Base-by-base conservation (phyloP, 495 filamentous ascomycete species). In the Hypoxylon perforatum region DNA sequence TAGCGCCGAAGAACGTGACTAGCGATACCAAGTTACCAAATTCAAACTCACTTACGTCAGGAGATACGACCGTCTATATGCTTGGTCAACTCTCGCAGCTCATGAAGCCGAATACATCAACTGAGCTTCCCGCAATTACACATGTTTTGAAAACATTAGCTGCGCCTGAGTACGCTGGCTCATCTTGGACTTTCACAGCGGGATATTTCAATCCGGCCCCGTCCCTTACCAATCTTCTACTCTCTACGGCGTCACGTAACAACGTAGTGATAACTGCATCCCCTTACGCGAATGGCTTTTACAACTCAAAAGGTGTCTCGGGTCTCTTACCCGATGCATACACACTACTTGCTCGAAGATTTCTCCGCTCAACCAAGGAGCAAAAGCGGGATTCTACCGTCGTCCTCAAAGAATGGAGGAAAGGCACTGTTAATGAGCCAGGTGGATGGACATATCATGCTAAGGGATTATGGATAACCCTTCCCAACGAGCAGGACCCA, bases 151-250 rank as follows among this genome's bases (percentile, higher is more conserved):
- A 80, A n/a, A 80, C 83, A 6, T 81, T 97, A 18, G 82, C 85
- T 2, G 75, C 73, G 6, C 81, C 88, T 1, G 77, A 83, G 18
- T 91, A 90, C 70, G 76, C 81, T 35, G 82, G 85, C 33, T 90
- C 90, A 3, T 87, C 84, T 35, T 98, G 95, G 94, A 92, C 92
- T 12, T 98, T 99, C 77, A 98, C 95, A 18, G 94, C 95, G 1
- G 95, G 95, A 23, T 99, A 99, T 76, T 99, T 99, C 82, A 99
- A 99, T 77, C 96, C 95, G 49, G 91, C 92, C 38, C 88, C 94
- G 2, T 84, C 87, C 1, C 85, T 97, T 6, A 93, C 91, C 14
- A 83, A 88, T 46, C 84, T 97, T 3, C 80, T 98, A 1, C 86
- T 99, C 15, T 79, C 84, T 15, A 93, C 92, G 14, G 76, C 82